A percentile compares a stretch with the other conserved stretches of the same genome.
These are phyloP conservation scores for Venturia effusa DNA, from an alignment of 2,329 filamentous ascomycete species.

Conservation along the genomic window DNA sequence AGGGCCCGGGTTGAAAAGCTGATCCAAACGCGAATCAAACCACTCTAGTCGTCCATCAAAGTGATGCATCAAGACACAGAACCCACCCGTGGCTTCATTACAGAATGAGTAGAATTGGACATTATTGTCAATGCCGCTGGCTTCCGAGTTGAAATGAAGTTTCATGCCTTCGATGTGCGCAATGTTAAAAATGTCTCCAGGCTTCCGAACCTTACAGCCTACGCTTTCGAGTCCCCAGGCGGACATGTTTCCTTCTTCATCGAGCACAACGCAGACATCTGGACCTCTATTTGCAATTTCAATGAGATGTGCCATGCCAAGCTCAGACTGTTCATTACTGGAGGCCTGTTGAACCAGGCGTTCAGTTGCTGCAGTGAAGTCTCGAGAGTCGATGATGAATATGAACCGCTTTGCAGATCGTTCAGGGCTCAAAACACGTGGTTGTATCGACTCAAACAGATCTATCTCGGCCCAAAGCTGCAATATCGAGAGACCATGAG, in stretches of 20 bases:
- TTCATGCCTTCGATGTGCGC: constrained; percentile 58
- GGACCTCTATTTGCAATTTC: constrained; percentile 75
- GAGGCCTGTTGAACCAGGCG: constrained; percentile 56
- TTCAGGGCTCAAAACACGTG: constrained; percentile 32
- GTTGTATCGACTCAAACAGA: constrained; percentile 58
- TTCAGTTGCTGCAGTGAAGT: constrained; percentile 70
- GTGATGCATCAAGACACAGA: constrained; percentile 69
- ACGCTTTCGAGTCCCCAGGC: constrained; percentile 89
- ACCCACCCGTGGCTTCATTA: constrained; percentile 46
- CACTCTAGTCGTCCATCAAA: constrained; percentile 79
- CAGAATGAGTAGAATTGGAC: constrained; percentile 66
- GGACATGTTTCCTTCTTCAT: constrained; percentile 76
- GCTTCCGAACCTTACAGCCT: constrained; percentile 55
- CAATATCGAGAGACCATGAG: constrained; percentile 59
- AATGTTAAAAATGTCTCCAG: constrained; percentile 71
- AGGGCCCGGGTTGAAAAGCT: constrained; percentile 65
- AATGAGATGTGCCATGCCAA: constrained; percentile 73
- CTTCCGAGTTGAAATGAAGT: constrained; percentile 26
- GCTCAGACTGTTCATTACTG: constrained; percentile 49
- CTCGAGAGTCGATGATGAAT: constrained; percentile 72
- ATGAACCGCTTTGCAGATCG: constrained; percentile 48
- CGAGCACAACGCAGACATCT: constrained; percentile 77
- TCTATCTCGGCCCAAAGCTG: constrained; percentile 75
- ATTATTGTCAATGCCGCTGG: constrained; percentile 38
- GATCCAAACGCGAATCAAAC: constrained; percentile 66